phyloP scores from a whole-genome alignment of 73 alveolate species.

The Breviolum minutum region DNA sequence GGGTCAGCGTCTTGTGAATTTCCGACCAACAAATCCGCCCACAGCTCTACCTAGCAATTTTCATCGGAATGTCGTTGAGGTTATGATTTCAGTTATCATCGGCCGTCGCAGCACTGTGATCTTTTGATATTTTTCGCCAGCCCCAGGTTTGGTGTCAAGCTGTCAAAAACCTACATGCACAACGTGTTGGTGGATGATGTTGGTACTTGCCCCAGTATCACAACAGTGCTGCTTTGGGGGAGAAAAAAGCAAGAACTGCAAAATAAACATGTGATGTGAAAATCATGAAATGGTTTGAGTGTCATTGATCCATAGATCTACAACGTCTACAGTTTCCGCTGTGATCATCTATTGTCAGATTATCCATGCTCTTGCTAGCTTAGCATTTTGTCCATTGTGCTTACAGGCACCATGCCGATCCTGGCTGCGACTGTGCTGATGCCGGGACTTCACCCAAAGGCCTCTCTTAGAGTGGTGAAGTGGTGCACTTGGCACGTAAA shows the following conservation, averaged over 20 bases:
- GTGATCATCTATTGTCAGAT: no score
- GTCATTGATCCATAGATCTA: not conserved
- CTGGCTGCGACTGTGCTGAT: slow-evolving; percentile 77
- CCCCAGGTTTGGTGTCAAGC: slow-evolving; percentile 68
- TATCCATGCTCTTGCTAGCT: no score
- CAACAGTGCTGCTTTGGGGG: not conserved
- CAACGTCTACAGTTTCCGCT: no score
- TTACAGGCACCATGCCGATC: slow-evolving; percentile 62
- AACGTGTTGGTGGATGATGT: slow-evolving; percentile 90
- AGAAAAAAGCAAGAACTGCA: not conserved
- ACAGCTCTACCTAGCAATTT: no score
- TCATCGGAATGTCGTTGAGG: no score
- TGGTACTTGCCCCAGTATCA: not conserved
- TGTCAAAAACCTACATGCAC: slow-evolving; percentile 72
- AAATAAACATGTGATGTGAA: not conserved
- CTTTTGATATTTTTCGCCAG: no score
- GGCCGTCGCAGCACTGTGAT: no score
- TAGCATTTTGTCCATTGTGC: no score
- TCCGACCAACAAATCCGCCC: no score
- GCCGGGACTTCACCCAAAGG: slow-evolving; percentile 90
- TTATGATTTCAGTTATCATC: no score
- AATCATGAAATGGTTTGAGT: not conserved
- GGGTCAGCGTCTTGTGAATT: no score
- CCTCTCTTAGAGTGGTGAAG: not conserved
- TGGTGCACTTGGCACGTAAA: no score